phyloP scores from a whole-genome alignment of 2,329 filamentous ascomycete species.

The Aspergillus sp. region DNA sequence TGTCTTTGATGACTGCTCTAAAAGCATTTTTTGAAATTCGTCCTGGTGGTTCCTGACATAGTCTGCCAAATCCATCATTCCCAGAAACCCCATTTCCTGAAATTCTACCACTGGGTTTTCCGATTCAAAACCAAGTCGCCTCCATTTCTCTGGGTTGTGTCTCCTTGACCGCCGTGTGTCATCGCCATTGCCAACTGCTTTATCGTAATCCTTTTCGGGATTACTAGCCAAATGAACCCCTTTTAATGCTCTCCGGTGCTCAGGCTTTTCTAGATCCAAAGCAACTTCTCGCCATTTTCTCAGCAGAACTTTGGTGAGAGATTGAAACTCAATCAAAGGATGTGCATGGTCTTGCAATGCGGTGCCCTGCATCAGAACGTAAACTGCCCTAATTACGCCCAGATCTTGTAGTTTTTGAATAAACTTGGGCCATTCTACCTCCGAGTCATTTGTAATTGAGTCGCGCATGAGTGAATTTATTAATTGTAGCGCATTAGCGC shows the following conservation, averaged over 20 bases:
- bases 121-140: conserved; percentile 82
- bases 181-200: conserved; percentile 29
- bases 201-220: conserved; percentile 31
- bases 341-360: conserved; percentile 85
- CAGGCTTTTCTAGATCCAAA: conserved; percentile 79
- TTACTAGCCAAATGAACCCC: conserved; percentile 76
- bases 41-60: conserved; percentile 91
- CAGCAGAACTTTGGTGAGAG: conserved; percentile 79
- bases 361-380: conserved; percentile 89
- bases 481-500: conserved; percentile 89
- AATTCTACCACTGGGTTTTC: conserved; percentile 87
- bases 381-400: conserved; percentile 87
- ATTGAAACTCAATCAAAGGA: conserved; percentile 88
- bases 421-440: conserved; percentile 90
- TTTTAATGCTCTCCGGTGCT: conserved; percentile 83
- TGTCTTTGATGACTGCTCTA: conserved; percentile 78
- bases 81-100: conserved; percentile 77
- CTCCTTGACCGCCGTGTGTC: conserved; percentile 57
- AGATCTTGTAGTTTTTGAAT: conserved; percentile 91
- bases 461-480: conserved; percentile 95
- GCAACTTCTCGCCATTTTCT: conserved; percentile 82
- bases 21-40: conserved; percentile 81
- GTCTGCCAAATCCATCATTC: conserved; percentile 96
- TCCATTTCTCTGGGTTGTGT: conserved; percentile 89
- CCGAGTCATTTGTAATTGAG: conserved; percentile 70